phyloP scores from a whole-genome alignment of 495 filamentous ascomycete species.

The Parathielavia appendiculata region DNA sequence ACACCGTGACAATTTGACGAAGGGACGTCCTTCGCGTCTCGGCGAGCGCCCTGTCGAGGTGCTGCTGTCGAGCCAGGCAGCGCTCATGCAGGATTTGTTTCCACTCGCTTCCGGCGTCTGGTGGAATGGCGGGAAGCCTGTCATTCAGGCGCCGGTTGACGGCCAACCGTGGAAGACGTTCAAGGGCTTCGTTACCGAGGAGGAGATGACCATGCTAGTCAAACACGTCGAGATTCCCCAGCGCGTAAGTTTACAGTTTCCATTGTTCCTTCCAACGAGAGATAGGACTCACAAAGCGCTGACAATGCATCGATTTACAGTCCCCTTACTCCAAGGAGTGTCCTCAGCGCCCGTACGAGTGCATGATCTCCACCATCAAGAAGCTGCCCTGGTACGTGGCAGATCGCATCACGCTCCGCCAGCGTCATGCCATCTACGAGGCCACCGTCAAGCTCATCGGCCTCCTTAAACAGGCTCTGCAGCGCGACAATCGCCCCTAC shows the following conservation, averaged over 20 bases:
- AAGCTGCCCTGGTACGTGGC: slow-evolving; percentile 71
- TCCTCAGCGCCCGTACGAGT: slow-evolving; percentile 69
- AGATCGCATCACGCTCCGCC: slow-evolving; percentile 56
- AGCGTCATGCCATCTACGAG: slow-evolving; percentile 56
- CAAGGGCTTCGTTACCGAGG: slow-evolving; percentile 61
- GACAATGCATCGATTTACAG: slow-evolving; percentile 32
- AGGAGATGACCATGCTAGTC: slow-evolving; percentile 62
- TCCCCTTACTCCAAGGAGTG: slow-evolving; percentile 60
- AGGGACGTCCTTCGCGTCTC: slow-evolving; percentile 48
- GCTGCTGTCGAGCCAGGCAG: slow-evolving; percentile 53
- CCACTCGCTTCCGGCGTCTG: slow-evolving; percentile 58
- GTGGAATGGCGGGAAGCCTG: slow-evolving; percentile 53
- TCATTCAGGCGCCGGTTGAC: slow-evolving; percentile 33
- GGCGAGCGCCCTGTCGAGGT: slow-evolving; percentile 63
- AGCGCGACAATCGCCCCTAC: slow-evolving; percentile 31
- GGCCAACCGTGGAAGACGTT: slow-evolving; percentile 60
- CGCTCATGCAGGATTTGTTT: slow-evolving; percentile 62
- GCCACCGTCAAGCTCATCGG: slow-evolving; percentile 46
- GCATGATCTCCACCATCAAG: slow-evolving; percentile 64
- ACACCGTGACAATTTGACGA: slow-evolving; percentile 28
- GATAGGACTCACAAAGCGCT: neutral
- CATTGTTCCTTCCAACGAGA: neutral
- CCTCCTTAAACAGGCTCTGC: slow-evolving; percentile 19
- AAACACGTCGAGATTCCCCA: slow-evolving; percentile 64
- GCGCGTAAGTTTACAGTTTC: slow-evolving; percentile 49